Percentiles rank a stretch among this genome's conserved stretches.
Conservation (phyloP, 2,329 filamentous ascomycete genomes). For the Colletotrichum sp. region DNA sequence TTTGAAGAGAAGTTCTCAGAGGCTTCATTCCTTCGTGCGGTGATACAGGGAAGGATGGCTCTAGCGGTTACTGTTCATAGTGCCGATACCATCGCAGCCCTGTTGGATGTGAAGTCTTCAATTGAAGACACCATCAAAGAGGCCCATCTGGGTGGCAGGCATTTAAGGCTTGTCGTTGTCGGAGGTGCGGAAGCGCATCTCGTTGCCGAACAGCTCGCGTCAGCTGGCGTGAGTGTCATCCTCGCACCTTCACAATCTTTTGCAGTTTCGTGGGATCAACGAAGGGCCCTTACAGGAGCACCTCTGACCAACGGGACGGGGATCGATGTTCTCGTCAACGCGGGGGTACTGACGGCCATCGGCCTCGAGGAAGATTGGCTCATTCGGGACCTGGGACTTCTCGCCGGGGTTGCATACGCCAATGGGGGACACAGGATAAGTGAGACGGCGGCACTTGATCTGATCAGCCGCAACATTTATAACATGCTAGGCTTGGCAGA, state of each 20-base stretch:
- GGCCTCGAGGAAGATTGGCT: slow-evolving; percentile 68
- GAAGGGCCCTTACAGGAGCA: slow-evolving; percentile 66
- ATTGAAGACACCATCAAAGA: slow-evolving; percentile 49
- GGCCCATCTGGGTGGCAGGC: neutral
- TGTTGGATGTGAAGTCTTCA: slow-evolving; percentile 61
- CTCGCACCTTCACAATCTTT: slow-evolving; percentile 64
- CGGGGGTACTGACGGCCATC: slow-evolving; percentile 63
- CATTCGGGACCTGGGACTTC: slow-evolving; percentile 62
- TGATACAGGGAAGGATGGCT: slow-evolving; percentile 56
- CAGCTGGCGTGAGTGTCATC: slow-evolving; percentile 62
- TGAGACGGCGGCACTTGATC: slow-evolving; percentile 58
- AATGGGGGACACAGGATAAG: slow-evolving; percentile 61
- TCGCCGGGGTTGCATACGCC: slow-evolving; percentile 63
- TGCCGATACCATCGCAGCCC: slow-evolving; percentile 65
- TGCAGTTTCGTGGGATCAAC: slow-evolving; percentile 63
- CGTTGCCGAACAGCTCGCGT: slow-evolving; percentile 61
- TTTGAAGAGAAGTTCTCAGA: slow-evolving; percentile 52
- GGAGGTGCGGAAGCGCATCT: slow-evolving; percentile 69
- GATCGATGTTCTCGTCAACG: slow-evolving; percentile 60
- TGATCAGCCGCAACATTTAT: slow-evolving; percentile 63
- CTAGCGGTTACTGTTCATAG: slow-evolving; percentile 66
- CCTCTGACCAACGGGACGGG: slow-evolving; percentile 70
- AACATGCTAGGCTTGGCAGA: slow-evolving; percentile 56
- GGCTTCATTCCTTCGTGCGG: slow-evolving; percentile 54
- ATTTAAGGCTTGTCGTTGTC: slow-evolving; percentile 58